Evolutionary conservation across 2,329 filamentous ascomycete species (phyloP).

Genomic region (Clonostachys byssicola): DNA sequence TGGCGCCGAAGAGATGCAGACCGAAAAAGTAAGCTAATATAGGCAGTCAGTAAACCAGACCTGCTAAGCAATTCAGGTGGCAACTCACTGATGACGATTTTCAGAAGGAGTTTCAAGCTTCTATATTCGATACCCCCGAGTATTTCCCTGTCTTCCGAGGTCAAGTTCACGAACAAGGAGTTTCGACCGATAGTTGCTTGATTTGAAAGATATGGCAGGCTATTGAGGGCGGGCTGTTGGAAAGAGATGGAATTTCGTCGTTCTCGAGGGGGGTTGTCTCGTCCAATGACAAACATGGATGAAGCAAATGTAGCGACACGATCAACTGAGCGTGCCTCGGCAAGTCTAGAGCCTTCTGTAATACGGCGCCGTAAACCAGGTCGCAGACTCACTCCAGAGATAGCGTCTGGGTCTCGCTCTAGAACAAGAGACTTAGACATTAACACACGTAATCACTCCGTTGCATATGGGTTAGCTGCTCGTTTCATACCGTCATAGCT

Average conservation of each 20-base stretch:
- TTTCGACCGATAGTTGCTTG: slow-evolving; percentile 39
- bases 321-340: slow-evolving; percentile 27
- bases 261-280: slow-evolving; percentile 7
- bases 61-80: neutral
- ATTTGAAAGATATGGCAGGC: slow-evolving; percentile 33
- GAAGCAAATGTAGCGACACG: slow-evolving; percentile 22
- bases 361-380: slow-evolving; percentile 14
- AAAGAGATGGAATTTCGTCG: slow-evolving; percentile 4
- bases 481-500: slow-evolving; percentile 11
- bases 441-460: no score
- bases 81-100: slow-evolving; percentile 32
- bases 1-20: slow-evolving; percentile 38
- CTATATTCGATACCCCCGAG: slow-evolving; percentile 49
- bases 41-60: neutral
- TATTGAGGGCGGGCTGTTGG: slow-evolving; percentile 6
- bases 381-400: neutral
- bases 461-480: no score
- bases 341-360: slow-evolving; percentile 13
- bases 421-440: no score
- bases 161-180: slow-evolving; percentile 37
- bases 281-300: slow-evolving; percentile 32
- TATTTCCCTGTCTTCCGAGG: slow-evolving; percentile 30
- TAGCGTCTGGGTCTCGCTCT: no score
- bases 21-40: slow-evolving; percentile 36
- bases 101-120: slow-evolving; percentile 40